Evolutionary conservation across 495 filamentous ascomycete species (phyloP), one percentile per base, ranked within the genome.

Genomic region (Melanomma pulvis-pyrius): DNA sequence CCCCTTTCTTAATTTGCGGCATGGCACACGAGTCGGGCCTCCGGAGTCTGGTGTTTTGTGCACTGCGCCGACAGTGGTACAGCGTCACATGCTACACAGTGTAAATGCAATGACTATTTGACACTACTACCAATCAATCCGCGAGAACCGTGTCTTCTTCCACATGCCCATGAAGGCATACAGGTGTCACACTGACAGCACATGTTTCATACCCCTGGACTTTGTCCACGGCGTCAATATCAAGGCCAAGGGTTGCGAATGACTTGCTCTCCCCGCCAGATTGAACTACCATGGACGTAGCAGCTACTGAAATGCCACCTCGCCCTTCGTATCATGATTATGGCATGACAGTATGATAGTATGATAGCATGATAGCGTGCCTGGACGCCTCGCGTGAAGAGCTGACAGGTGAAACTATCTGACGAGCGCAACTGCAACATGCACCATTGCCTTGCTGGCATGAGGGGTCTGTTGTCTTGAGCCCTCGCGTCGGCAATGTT

Each of bases 401-500:
- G 2, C 39, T 2, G 39, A 44, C 9, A 15, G n/a, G 39, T 12
- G 48, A 25, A 51, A 12, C 3, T n/a, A 51, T 1, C 17, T 19
- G 17, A 25, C 48, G 48, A 51, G 48, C 48, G 48, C 26, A 29
- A 51, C 39, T 6, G 39, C 39, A 44, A 44, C 39, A 7, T 44
- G 39, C 8, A 15, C 13, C 32, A 6, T 13, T 29, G 53, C 32
- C 36, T 29, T 54, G 8, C 50, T 6, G 22, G 26, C 50, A n/a
- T 13, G 32, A 36, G 32, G 13, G 32, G 32, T n/a, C n/a, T 3
- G 4, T 44, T 44, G 8, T 13, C 22, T 39, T 5, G 25, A 49
- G 48, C 57, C 24, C 50, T 47, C 24, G 46, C 21, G 52, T n/a
- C 6, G 8, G 36, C 41, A 52, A 29, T 52, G 59, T 61, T 61